Evolutionary conservation across 2,329 filamentous ascomycete genomes (phyloP), one percentile per base, ranked within the genome.

Genomic region (Lomentospora prolificans): DNA sequence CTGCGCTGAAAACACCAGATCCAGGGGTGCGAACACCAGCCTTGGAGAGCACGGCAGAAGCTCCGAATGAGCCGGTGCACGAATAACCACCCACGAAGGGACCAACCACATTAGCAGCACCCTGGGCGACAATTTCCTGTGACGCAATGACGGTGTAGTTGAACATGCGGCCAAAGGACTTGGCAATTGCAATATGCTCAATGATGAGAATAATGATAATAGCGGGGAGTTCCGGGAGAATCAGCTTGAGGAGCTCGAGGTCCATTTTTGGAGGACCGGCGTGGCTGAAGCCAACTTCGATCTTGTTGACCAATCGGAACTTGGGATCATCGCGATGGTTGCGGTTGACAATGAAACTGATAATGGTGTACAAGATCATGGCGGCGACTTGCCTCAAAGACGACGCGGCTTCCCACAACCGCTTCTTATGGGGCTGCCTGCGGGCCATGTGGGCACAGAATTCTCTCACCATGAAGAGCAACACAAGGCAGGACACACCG

Each of bases 11-110:
- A 25, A 90, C 76, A 67, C 89, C 87, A 28, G 86, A 89, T 39
- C 92, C 75, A 0, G 89, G 89, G 0, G 87, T 92, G 41, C 86
- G 81, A 3, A 91, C 88, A 60, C 89, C 89, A 53, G 89, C 87
- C 69, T 92, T 92, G 3, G 87, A 88, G 64, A 92, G 87, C 65
- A 94, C 90, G 39, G 89, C 89, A 1, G 89, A 92, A 14, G 88
- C 82, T 10, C 74, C 74, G 62, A 79, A 79, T 0, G 76, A 78
- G 2, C 72, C 71, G 0, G 72, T 74, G 59, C 71, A 72, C 7
- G 71, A 66, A 51, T 74, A 75, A 3, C 70, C 72, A 3, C 87
- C 87, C 2, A 90, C 70, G 69, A 91, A 90, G 2, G 87, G 87
- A 5, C 85, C 87, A 3, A 91, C 75, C 3, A 91, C 69, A 62